These are phyloP conservation scores for Plasmodium inui DNA, from an alignment of 169 alveolate genomes.

Conservation along the genomic window DNA sequence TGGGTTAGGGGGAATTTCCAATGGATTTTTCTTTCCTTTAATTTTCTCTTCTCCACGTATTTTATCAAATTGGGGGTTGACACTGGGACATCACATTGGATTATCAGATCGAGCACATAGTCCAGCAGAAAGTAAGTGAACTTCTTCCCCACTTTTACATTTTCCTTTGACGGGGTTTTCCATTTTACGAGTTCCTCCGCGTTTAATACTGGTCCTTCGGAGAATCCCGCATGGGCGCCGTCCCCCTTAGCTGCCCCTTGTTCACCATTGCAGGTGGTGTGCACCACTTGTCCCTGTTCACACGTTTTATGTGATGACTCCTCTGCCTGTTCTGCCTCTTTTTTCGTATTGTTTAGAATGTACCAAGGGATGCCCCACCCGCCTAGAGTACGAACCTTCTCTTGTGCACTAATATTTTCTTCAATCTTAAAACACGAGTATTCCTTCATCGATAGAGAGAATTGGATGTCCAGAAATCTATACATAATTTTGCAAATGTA, in stretches of 20 bases:
- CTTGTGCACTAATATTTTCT: slow-evolving; percentile 16
- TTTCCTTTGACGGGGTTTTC: slow-evolving; percentile 42
- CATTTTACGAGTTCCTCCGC: slow-evolving; percentile 35
- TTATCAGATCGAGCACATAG: slow-evolving; percentile 32
- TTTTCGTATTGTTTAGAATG: neutral
- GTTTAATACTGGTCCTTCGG: neutral
- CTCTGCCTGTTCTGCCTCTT: neutral
- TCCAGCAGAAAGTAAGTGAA: slow-evolving; percentile 38
- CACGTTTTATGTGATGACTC: neutral
- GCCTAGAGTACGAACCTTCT: slow-evolving; percentile 13
- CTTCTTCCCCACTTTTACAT: slow-evolving; percentile 52
- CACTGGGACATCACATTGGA: slow-evolving; percentile 49
- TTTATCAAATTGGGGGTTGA: slow-evolving; percentile 33
- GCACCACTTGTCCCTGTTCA: neutral
- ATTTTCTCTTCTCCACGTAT: slow-evolving; percentile 56
- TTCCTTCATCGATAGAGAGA: slow-evolving; percentile 28
- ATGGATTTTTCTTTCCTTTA: slow-evolving; percentile 4
- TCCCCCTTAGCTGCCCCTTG: neutral
- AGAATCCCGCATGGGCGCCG: neutral
- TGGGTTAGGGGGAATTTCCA: slow-evolving; percentile 59
- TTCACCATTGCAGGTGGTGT: neutral
- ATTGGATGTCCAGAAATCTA: slow-evolving; percentile 44
- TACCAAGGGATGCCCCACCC: slow-evolving; percentile 72
- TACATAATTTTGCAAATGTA: slow-evolving; percentile 68
- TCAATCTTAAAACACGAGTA: slow-evolving; percentile 29